Evolutionary conservation across 1,139 yeast genomes (phyloP).

Genomic region (Ashbya aceris): DNA sequence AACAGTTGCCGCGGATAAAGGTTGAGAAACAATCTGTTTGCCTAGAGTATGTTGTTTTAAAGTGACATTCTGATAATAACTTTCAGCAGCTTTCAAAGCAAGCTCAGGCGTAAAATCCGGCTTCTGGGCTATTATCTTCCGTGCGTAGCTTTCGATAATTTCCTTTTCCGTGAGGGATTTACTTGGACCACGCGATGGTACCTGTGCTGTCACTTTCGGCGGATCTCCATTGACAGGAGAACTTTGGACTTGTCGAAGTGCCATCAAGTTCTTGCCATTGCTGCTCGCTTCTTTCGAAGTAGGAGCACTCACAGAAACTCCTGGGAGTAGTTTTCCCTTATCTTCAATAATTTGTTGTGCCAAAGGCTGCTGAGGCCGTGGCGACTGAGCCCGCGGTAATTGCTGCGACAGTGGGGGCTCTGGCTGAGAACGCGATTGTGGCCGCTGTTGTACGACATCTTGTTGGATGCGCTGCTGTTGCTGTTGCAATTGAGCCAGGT

Average conservation of each 20-base stretch:
- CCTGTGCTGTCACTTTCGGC: conserved; percentile 10
- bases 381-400: conserved; percentile 16
- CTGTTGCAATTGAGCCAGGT: conserved; percentile 17
- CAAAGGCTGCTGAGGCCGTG: conserved; percentile 1
- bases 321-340: background rate
- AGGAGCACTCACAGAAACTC: conserved; percentile 5
- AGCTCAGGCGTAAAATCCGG: conserved; percentile 26
- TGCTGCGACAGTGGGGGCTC: conserved; percentile 14
- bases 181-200: conserved; percentile 11
- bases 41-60: conserved; percentile 11
- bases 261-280: background rate
- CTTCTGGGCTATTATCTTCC: conserved; percentile 25
- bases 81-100: conserved; percentile 29
- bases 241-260: conserved; percentile 5
- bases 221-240: conserved; percentile 7
- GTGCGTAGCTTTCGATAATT: conserved; percentile 26
- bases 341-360: background rate
- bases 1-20: background rate
- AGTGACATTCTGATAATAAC: conserved; percentile 18
- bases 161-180: conserved; percentile 22
- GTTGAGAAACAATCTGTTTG: conserved; percentile 1
- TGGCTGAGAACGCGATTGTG: conserved; percentile 9
- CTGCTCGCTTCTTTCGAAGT: conserved; percentile 2
- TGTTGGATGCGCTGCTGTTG: conserved; percentile 10
- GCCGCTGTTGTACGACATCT: conserved; percentile 7